Evolutionary conservation across 805 yeast species (phyloP), one percentile per base, ranked within the genome.

Genomic region (Komagataella populi): DNA sequence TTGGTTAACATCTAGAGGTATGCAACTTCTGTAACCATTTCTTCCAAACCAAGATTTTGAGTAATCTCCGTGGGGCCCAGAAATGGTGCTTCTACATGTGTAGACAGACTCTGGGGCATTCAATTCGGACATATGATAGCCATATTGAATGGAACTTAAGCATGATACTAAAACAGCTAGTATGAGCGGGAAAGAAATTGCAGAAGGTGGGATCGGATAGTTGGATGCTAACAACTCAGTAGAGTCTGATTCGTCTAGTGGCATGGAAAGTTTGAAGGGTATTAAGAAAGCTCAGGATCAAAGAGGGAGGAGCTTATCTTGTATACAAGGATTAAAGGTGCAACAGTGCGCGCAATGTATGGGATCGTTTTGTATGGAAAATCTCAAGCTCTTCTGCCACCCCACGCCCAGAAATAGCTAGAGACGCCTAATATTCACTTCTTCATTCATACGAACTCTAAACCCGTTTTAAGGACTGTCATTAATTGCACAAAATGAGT

Each of bases 111-210:
- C 85, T 0, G 97, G 96, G 6, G 96, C 95, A 67, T 91, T 91
- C 63, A 91, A 73, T 64, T 90, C 97, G 1, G 96, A 84, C 84
- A 91, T 83, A 63, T 93, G 98, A 64, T 86, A 88, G 1, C 99
- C 99, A 64, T 84, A 93, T 64, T 89, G 97, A 10, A 90, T 70
- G 2, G 95, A 79, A 2, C 90, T 89, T 22, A 88, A 60, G 57
- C 95, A 85, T 5, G 83, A 80, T 10, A 85, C 78, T 1, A 73
- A 60, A 1, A 78, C 77, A 2, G 80, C 57, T 5, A 54, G 56
- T 43, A 50, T 54, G 16, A 51, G 49, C 10, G 24, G 57, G 4
- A 58, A 56, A 39, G 51, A 52, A 23, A 52, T 55, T 39, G 44
- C 54, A 1, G 56, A 55, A 14, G 54, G 52, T n/a, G 56, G 51